phyloP scores from a whole-genome alignment of 2,329 filamentous ascomycete species.

The Calonectria crousiana region DNA sequence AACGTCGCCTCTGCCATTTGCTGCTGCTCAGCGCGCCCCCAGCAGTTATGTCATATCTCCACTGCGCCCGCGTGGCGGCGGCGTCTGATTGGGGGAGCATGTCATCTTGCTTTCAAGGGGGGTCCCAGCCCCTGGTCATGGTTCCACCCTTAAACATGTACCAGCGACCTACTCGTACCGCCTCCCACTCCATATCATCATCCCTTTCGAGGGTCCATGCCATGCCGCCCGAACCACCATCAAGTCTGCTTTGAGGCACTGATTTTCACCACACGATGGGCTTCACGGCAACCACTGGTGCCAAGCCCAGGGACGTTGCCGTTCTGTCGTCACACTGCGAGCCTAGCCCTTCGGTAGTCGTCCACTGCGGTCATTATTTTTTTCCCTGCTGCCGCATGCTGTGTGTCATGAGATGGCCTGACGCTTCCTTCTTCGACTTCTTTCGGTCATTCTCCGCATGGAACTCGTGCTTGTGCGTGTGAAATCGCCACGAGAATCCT shows the following conservation, averaged over 20 bases:
- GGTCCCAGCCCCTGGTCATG: conserved; percentile 37
- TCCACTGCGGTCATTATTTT: conserved; percentile 18
- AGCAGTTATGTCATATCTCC: conserved; percentile 47
- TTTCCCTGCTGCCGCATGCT: background rate
- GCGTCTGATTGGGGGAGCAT: conserved; percentile 44
- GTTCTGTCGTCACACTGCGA: conserved; percentile 30
- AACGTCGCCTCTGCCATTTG: conserved; percentile 35
- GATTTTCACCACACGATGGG: conserved; percentile 37
- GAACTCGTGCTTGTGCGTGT: conserved; percentile 22
- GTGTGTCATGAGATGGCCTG: conserved; percentile 25
- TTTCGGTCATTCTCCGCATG: conserved; percentile 24
- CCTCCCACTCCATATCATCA: conserved; percentile 5
- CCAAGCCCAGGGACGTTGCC: conserved; percentile 33
- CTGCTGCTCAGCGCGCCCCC: conserved; percentile 25
- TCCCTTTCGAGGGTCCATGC: conserved; percentile 24
- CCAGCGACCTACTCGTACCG: conserved; percentile 8
- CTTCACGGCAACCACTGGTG: conserved; percentile 21
- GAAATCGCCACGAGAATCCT: conserved; percentile 29
- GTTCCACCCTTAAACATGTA: conserved; percentile 37
- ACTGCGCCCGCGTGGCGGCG: conserved; percentile 31
- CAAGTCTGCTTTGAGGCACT: conserved; percentile 35
- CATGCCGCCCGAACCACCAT: conserved; percentile 41
- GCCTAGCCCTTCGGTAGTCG: conserved; percentile 12
- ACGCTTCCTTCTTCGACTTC: background rate
- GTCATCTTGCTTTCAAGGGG: conserved; percentile 46